These are phyloP conservation scores for Hortaea sp. DNA, from an alignment of 2,329 filamentous ascomycete genomes.

Conservation along the genomic window DNA sequence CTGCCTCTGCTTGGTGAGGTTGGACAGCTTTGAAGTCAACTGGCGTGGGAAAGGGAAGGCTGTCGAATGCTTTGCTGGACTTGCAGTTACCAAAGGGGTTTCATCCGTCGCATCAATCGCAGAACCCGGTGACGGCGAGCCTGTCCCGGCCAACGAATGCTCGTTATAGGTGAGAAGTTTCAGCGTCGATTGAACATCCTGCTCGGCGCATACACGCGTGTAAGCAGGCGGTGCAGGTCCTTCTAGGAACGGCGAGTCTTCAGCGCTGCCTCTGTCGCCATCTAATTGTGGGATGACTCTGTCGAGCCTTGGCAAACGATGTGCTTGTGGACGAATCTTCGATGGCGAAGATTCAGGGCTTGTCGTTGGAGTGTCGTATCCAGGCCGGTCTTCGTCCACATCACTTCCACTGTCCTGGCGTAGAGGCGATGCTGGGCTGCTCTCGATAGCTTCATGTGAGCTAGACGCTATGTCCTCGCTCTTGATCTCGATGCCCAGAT, in stretches of 20 bases:
- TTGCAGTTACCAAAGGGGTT: constrained; percentile 4
- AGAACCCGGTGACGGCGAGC: not conserved
- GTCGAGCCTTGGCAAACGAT: not conserved
- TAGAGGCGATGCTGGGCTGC: not conserved
- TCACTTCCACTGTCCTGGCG: not conserved
- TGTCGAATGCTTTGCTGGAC: constrained; percentile 4
- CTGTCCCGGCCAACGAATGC: not conserved
- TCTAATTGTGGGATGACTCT: constrained; percentile 1
- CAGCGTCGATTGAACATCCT: not conserved
- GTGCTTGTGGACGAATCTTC: constrained; percentile 1
- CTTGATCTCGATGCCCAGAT: not conserved
- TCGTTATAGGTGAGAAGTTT: not conserved
- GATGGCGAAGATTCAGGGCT: constrained; percentile 8
- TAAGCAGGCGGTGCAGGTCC: not conserved
- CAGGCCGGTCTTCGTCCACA: not conserved
- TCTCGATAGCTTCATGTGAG: not conserved
- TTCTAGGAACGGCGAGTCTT: not conserved
- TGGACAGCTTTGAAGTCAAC: not conserved
- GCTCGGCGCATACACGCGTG: not conserved
- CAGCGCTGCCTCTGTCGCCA: constrained; percentile 2
- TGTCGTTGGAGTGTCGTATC: constrained; percentile 11
- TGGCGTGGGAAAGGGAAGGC: constrained; percentile 2
- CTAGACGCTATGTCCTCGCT: not conserved
- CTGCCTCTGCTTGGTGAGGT: constrained; percentile 6
- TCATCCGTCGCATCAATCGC: not conserved